Base-by-base conservation (phyloP, 2,329 filamentous ascomycete genomes). In the Camillea tinctor region DNA sequence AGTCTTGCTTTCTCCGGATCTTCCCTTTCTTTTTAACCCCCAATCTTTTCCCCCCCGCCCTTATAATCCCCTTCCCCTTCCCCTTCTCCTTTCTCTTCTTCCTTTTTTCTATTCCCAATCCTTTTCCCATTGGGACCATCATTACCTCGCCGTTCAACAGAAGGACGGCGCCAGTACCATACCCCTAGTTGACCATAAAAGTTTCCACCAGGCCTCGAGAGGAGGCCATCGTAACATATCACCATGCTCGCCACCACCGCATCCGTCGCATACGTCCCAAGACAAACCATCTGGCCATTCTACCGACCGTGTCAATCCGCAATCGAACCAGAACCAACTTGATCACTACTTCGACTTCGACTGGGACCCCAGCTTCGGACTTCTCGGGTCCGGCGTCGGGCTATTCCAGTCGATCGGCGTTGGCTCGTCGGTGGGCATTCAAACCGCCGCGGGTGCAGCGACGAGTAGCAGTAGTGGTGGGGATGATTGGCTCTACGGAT, bases 181-280 rank as follows among this genome's bases (percentile, higher is more conserved):
- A 57, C 56, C 63, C 56, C 52, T 64, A 63, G 60, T 64, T 50
- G 66, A 59, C 66, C 52, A 53, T 26, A 24, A 53, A 58, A 68
- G 64, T 71, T 71, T 63, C 61, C 63, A 60, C 66, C 68, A 64
- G 71, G 69, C 70, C 71, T 72, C 71, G 64, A 53, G 64, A 62
- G 61, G 69, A 74, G 69, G 70, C 66, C 68, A 61, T 58, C 56
- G 50, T 60, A 72, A 48, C 60, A 72, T 74, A 69, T 68, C 70
- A 63, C 36, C 60, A 73, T 73, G 72, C 56, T 57, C 9, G 54
- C 60, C 26, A 23, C 26, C 6, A 57, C 57, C n/a, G 8, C 63
- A 63, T 50, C 55, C 50, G 15, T 52, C 59, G 58, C 56, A n/a
- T 66, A 56, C 64, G 57, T 54, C 54, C 53, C 64, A 20, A 60